A percentile compares a stretch with the other conserved stretches of the same genome.
phyloP scores from a whole-genome alignment of 192 early-diverging fungal genomes.

The Geranomyces michiganensis region DNA sequence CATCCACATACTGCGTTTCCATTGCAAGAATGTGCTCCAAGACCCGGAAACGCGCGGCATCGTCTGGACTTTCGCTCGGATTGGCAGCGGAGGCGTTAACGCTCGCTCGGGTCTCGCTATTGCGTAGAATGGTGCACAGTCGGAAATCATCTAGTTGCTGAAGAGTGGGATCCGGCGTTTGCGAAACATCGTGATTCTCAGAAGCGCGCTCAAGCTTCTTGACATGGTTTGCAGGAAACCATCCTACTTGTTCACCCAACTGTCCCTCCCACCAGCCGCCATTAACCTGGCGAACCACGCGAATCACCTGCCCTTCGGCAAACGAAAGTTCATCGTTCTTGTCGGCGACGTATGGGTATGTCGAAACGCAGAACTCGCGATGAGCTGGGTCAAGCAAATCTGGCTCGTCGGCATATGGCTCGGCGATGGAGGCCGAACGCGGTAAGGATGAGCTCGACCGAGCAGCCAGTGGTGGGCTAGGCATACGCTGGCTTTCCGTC shows the following conservation, averaged over 20 bases:
- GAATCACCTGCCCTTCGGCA: conserved; percentile 37
- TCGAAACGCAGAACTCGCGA: conserved; percentile 34
- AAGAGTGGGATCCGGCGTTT: neutral
- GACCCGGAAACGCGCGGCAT: neutral
- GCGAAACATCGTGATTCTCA: conserved; percentile 21
- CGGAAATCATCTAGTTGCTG: conserved; percentile 35
- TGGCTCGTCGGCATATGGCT: neutral
- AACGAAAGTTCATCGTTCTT: conserved; percentile 48
- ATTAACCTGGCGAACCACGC: conserved; percentile 35
- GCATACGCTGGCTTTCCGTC: neutral
- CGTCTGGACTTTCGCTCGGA: neutral
- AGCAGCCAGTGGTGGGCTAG: neutral
- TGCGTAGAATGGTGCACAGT: conserved; percentile 29
- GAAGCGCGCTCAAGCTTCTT: conserved; percentile 12
- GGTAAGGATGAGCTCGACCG: neutral
- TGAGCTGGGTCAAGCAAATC: neutral
- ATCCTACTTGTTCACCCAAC: conserved; percentile 32
- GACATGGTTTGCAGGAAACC: conserved; percentile 47
- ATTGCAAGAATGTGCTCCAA: neutral
- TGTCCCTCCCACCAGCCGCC: conserved; percentile 46
- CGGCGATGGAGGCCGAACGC: neutral
- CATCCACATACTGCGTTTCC: conserved; percentile 21
- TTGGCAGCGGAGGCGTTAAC: neutral
- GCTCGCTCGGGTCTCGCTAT: conserved; percentile 29
- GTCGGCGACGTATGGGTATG: conserved; percentile 39